Evolutionary conservation across 805 yeast genomes (phyloP), one percentile per base, ranked within the genome.

Genomic region (Osmozyma mogii): DNA sequence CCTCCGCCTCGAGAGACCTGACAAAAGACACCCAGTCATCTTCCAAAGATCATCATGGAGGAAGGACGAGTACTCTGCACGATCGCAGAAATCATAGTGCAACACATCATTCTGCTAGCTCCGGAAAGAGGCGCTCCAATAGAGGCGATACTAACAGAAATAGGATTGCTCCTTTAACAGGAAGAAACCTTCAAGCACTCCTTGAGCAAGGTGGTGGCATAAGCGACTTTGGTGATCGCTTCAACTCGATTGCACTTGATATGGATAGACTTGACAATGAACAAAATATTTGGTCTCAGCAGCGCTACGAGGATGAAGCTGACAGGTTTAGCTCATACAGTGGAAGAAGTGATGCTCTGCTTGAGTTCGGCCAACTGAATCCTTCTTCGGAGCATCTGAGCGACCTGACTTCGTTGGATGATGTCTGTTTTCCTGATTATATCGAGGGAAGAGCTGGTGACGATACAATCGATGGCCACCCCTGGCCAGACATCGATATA

Each of bases 351-450:
- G 17, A 32, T 28, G 31, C 44, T 40, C 23, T n/a, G 35, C 45
- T 56, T 30, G 67, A 60, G 35, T 65, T 64, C 41, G 70, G 70
- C 9, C 65, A 52, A 10, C 76, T 83, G n/a, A 75, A 76, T 43
- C 84, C 85, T 4, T 61, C 75, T 3, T 68, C 78, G 14, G 69
- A 81, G 28, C 64, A 81, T 35, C 60, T 73, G 22, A 67, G 78
- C 21, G 75, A 72, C 31, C 72, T 75, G 22, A 78, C 94, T 0
- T 83, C 95, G 1, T 58, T 89, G 35, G 88, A 81, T 49, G 98
- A 89, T 55, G 98, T 89, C 15, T 89, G 96, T 48, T 75, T 85
- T 52, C 95, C 95, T 0, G 65, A 87, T 22, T 87, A 79, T 38
- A 73, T 71, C 26, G 49, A 44, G 14, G 43, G 36, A 8, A 32